phyloP scores from a whole-genome alignment of 2,329 filamentous ascomycete species.

The Lachnellula cervina region DNA sequence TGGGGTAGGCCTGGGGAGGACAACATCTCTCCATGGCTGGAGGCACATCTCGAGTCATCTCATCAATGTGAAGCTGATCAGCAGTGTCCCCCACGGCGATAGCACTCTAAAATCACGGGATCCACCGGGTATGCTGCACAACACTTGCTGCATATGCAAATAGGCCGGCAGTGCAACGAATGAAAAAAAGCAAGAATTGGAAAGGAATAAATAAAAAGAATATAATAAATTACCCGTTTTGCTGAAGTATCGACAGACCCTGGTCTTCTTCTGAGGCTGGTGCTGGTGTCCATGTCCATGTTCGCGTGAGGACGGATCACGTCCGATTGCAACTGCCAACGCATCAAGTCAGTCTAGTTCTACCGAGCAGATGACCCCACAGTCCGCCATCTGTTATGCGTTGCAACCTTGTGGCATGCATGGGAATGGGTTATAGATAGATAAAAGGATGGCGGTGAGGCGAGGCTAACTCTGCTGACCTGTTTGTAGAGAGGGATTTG shows the following conservation, averaged over 20 bases:
- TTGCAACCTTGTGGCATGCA: conserved; percentile 20
- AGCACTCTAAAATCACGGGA: conserved; percentile 26
- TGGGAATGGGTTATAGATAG: conserved; percentile 4
- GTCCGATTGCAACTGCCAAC: conserved; percentile 27
- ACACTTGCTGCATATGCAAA: conserved; percentile 24
- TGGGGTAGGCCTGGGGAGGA: conserved; percentile 7
- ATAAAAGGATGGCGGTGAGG: conserved; percentile 11
- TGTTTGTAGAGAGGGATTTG: background rate
- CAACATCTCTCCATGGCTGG: conserved; percentile 14
- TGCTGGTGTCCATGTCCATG: background rate
- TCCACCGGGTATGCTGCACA: conserved; percentile 26
- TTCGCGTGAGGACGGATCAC: conserved; percentile 22
- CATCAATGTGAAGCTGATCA: conserved; percentile 12
- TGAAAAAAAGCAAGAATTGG: conserved; percentile 18
- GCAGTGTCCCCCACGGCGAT: conserved; percentile 16
- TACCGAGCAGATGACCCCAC: conserved; percentile 22
- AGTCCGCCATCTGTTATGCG: conserved; percentile 15
- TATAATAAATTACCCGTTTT: conserved; percentile 26
- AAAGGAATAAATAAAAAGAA: conserved; percentile 14
- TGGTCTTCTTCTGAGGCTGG: conserved; percentile 19
- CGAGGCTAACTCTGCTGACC: conserved; percentile 12
- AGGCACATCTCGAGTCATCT: conserved; percentile 11
- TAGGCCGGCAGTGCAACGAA: conserved; percentile 17
- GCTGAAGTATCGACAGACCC: conserved; percentile 30
- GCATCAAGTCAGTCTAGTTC: conserved; percentile 19